Base-by-base conservation (phyloP, 768 basidiomycete genomes). In the Mycena sanguinolenta region DNA sequence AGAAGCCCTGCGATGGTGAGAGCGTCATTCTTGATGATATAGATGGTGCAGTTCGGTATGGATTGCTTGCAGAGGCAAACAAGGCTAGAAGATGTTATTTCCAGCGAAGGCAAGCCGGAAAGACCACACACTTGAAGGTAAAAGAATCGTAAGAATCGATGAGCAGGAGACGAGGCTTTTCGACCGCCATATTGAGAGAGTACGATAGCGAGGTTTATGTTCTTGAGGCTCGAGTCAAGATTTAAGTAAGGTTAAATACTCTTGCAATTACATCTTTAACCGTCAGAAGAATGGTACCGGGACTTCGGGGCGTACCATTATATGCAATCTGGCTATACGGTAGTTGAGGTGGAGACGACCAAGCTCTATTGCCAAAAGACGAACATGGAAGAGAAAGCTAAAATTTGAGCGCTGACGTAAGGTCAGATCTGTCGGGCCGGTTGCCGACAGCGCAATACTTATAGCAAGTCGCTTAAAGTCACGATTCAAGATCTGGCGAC, bases 131-230 rank as follows among this genome's bases (percentile, higher is more conserved):
- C 94, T 95, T 95, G 88, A 88, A 88, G n/a, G 94, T 93, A 79
- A 95, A 95, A 2, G 94, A 95, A 79, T 95, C 94, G 73, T 95
- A 94, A 0, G 94, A 95, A 77, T 95, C 94, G 34, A 95, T 84
- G 54, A 95, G 83, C 34, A 95, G 84, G 55, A 95, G 82, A 61
- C 87, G 84, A 53, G 89, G 89, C 21, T 74, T 74, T 63, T 80
- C 79, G 49, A 81, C 71, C 53, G 80, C 77, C 83, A 85, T 85
- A 30, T 4, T 34, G 4, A 34, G 61, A 30, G 38, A 21, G 36
- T 12, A 30, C 10, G 25, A 66, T 27, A 16, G 42, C 50, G 4
- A 21, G 44, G 12, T 34, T 39, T 32, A 32, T 25, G 36, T 27
- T 27, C 9, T 30, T 16, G 28, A 39, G 34, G 17, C 52, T 38